Percentiles rank a stretch among this genome's conserved stretches.
These are phyloP conservation scores for Combretum micranthum DNA, from an alignment of 345 rosid genomes.

Conservation along the genomic window DNA sequence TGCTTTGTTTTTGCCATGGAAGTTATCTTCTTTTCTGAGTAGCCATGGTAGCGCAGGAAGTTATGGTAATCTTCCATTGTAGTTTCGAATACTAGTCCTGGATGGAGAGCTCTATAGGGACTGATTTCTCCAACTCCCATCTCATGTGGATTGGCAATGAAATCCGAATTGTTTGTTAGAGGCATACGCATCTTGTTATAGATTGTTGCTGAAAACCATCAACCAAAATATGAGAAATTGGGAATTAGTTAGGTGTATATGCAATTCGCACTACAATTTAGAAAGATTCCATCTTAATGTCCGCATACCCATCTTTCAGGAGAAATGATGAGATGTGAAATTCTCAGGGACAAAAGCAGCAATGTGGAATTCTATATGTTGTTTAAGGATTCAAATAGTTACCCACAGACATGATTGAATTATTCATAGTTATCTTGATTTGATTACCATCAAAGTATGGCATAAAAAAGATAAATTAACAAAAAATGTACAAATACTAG, in stretches of 20 bases:
- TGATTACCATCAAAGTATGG: too few relatives aligned
- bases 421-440: too few relatives aligned
- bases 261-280: too few relatives aligned
- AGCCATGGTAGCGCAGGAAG: constrained; percentile 57
- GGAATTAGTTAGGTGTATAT: not conserved
- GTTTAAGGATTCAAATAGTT: too few relatives aligned
- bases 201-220: constrained; percentile 34
- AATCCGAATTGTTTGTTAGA: constrained; percentile 35
- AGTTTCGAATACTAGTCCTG: constrained; percentile 71
- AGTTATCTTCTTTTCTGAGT: constrained; percentile 40
- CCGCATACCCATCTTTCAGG: too few relatives aligned
- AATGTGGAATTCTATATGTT: too few relatives aligned
- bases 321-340: too few relatives aligned
- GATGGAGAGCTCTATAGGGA: constrained; percentile 53
- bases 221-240: constrained; percentile 5
- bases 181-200: constrained; percentile 40
- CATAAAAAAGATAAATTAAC: too few relatives aligned
- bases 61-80: constrained; percentile 36
- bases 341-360: too few relatives aligned
- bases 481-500: too few relatives aligned
- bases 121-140: constrained; percentile 63
- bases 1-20: constrained; percentile 37
- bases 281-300: too few relatives aligned
- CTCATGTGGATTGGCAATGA: constrained; percentile 48
- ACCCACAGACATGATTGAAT: too few relatives aligned